Percentiles rank a stretch among this genome's conserved stretches.
These are phyloP conservation scores for Dimargaris xerosporica DNA, from an alignment of 192 early-diverging fungal genomes.

Conservation along the genomic window DNA sequence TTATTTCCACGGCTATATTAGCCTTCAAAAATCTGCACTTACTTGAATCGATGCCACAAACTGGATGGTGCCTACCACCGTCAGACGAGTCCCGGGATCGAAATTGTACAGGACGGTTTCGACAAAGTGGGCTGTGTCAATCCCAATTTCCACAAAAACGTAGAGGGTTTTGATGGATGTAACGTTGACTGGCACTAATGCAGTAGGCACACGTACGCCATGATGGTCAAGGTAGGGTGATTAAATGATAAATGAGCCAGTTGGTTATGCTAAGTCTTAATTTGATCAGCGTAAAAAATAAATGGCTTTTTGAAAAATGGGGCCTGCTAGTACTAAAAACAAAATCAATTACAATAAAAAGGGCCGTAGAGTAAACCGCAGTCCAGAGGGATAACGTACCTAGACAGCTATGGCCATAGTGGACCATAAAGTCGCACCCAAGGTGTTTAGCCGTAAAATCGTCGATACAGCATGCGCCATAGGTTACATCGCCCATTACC, in stretches of 20 bases:
- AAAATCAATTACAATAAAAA: too few relatives aligned
- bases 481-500: slow-evolving; percentile 98
- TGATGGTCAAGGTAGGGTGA: too few relatives aligned
- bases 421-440: slow-evolving; percentile 94
- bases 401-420: slow-evolving; percentile 95
- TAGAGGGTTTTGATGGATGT: slow-evolving; percentile 92
- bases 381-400: slow-evolving; percentile 24
- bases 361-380: too few relatives aligned
- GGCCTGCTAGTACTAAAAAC: too few relatives aligned
- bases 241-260: too few relatives aligned
- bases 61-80: slow-evolving; percentile 87
- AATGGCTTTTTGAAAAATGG: too few relatives aligned
- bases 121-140: slow-evolving; percentile 86
- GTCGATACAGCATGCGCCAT: slow-evolving; percentile 97
- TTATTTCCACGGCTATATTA: too few relatives aligned
- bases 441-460: slow-evolving; percentile 86
- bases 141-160: slow-evolving; percentile 97
- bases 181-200: slow-evolving; percentile 75
- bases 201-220: background rate
- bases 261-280: too few relatives aligned
- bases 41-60: slow-evolving; percentile 81
- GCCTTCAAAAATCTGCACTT: background rate
- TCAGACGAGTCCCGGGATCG: slow-evolving; percentile 49
- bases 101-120: slow-evolving; percentile 80
- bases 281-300: too few relatives aligned